A percentile compares a stretch with the other conserved stretches of the same genome.
phyloP scores from a whole-genome alignment of 106 monocot genomes.

The Dendrobium nobile region DNA sequence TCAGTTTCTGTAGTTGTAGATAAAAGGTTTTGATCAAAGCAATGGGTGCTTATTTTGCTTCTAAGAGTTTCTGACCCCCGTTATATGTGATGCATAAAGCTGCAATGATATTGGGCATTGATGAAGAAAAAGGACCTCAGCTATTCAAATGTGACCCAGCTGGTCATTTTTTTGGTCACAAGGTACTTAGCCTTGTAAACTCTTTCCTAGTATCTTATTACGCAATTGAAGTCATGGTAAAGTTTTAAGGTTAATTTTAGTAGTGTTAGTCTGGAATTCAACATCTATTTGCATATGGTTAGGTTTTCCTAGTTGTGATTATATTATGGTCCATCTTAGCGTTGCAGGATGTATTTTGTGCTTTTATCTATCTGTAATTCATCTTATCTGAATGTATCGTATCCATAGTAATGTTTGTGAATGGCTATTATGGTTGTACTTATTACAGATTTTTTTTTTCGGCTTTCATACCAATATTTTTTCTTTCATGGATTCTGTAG shows the following conservation, averaged over 20 bases:
- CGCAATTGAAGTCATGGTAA: not conserved
- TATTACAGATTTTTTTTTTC: not conserved
- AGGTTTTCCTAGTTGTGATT: not conserved
- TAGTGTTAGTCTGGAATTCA: not conserved
- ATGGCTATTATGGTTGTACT: not conserved
- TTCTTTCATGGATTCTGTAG: not conserved
- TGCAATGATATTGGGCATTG: slow-evolving; percentile 93
- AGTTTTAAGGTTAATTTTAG: not conserved
- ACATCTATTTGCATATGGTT: not conserved
- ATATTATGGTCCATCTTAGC: not conserved
- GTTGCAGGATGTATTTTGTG: not conserved
- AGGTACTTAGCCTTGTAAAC: slow-evolving; percentile 38
- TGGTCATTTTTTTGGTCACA: slow-evolving; percentile 99
- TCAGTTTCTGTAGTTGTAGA: slow-evolving; percentile 21
- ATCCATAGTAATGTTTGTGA: not conserved
- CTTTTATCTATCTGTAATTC: not conserved
- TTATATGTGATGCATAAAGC: slow-evolving; percentile 32
- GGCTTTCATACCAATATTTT: not conserved
- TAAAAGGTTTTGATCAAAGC: not conserved
- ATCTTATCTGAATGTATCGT: not conserved
- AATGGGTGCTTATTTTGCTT: not conserved
- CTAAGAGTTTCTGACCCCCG: not conserved
- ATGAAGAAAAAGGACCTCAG: slow-evolving; percentile 96
- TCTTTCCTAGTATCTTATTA: not conserved
- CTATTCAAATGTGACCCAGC: slow-evolving; percentile 99